Conservation (phyloP, 2,329 filamentous ascomycete genomes). For the Sporothrix dimorphospora region DNA sequence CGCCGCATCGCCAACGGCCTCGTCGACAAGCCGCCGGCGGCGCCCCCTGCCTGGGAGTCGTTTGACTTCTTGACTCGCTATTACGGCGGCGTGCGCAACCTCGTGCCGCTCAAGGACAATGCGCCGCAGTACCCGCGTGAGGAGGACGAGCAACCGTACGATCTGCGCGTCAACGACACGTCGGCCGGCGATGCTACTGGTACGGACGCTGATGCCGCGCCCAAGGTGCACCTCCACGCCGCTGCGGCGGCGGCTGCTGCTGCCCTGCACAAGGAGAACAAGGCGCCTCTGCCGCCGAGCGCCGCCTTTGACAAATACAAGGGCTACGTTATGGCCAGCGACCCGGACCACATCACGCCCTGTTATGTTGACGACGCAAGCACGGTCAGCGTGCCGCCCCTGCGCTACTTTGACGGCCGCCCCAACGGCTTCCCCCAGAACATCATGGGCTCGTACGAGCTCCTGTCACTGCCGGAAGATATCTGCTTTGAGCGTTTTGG, state of each 20-base stretch:
- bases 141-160: slow-evolving; percentile 59
- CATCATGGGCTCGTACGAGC: slow-evolving; percentile 82
- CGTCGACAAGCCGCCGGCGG: slow-evolving; percentile 61
- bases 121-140: slow-evolving; percentile 77
- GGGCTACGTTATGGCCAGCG: slow-evolving; percentile 33
- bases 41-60: slow-evolving; percentile 76
- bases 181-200: neutral
- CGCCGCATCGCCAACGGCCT: slow-evolving; percentile 59
- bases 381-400: slow-evolving; percentile 66
- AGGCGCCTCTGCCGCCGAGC: slow-evolving; percentile 34
- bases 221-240: slow-evolving; percentile 38
- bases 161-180: slow-evolving; percentile 31
- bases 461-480: slow-evolving; percentile 77
- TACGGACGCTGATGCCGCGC: neutral
- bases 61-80: slow-evolving; percentile 87
- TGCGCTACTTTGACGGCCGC: slow-evolving; percentile 77
- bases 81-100: slow-evolving; percentile 79
- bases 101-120: slow-evolving; percentile 69
- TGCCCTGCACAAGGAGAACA: slow-evolving; percentile 30
- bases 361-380: slow-evolving; percentile 77
- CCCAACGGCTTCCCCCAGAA: slow-evolving; percentile 83
- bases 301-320: slow-evolving; percentile 29
- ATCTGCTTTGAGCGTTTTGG: slow-evolving; percentile 94
- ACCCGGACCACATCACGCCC: slow-evolving; percentile 61
- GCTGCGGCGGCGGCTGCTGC: slow-evolving; percentile 21